phyloP scores from a whole-genome alignment of 169 alveolate species.

The Cryptosporidium sp. region DNA sequence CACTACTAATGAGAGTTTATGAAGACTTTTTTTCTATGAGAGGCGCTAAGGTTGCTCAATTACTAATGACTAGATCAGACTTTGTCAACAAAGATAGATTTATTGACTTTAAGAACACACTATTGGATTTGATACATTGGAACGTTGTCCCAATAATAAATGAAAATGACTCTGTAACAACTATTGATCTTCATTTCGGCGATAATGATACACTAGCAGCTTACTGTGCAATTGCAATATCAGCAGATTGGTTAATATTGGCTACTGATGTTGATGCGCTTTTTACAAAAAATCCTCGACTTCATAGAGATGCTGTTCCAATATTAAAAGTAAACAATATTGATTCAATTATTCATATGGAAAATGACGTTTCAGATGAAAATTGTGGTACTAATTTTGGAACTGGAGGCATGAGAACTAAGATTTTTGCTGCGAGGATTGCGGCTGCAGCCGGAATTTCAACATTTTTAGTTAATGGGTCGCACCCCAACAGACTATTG shows the following conservation, averaged over 20 bases:
- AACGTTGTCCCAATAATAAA: constrained; percentile 81
- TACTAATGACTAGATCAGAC: constrained; percentile 73
- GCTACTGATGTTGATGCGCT: constrained; percentile 82
- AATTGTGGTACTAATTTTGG: constrained; percentile 76
- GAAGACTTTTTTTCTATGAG: constrained; percentile 77
- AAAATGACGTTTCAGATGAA: constrained; percentile 65
- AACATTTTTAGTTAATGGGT: constrained; percentile 76
- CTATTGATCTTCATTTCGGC: constrained; percentile 79
- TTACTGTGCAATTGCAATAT: constrained; percentile 77
- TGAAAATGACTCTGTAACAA: constrained; percentile 79
- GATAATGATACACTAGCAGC: constrained; percentile 82
- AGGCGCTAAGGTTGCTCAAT: constrained; percentile 76
- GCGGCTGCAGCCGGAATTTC: constrained; percentile 80
- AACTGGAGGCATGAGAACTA: constrained; percentile 82
- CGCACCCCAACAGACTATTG: constrained; percentile 72
- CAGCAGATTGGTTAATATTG: constrained; percentile 79
- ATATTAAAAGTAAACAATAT: constrained; percentile 75
- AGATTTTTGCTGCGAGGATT: constrained; percentile 78
- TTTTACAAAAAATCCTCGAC: constrained; percentile 77
- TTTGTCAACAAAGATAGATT: constrained; percentile 76
- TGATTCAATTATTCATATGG: constrained; percentile 73
- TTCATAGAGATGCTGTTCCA: constrained; percentile 77
- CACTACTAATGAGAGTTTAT: constrained; percentile 79
- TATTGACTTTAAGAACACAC: constrained; percentile 60
- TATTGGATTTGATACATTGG: constrained; percentile 66